Percentiles rank a stretch among this genome's conserved stretches.
These are phyloP conservation scores for Candida neerlandica DNA, from an alignment of 1,139 yeast species.

Conservation along the genomic window DNA sequence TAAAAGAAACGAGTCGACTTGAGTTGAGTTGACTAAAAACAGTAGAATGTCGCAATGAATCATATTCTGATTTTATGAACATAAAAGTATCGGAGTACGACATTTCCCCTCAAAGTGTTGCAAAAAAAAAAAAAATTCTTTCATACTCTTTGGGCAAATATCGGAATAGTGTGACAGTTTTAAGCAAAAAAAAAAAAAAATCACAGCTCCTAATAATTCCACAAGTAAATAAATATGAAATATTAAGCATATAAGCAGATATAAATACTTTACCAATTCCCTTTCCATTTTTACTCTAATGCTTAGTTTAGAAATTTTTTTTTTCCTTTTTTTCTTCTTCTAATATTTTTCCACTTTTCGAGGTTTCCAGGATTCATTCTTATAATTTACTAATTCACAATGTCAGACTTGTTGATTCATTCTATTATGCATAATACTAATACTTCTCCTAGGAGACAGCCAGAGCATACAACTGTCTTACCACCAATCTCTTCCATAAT, in stretches of 20 bases:
- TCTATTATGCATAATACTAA: conserved; percentile 32
- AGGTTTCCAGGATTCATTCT: neutral
- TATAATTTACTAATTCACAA: conserved; percentile 2
- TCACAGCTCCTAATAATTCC: neutral
- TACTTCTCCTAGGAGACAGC: neutral
- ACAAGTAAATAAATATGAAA: no score
- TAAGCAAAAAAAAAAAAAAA: neutral
- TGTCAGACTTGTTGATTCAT: conserved; percentile 33
- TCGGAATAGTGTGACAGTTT: conserved; percentile 4
- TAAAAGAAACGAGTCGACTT: no score
- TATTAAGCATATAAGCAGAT: no score
- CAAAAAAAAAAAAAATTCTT: neutral
- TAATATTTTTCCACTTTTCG: neutral
- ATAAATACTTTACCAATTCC: neutral
- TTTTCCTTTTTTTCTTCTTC: neutral
- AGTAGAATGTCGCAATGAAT: neutral
- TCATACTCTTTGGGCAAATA: neutral
- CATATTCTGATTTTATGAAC: neutral
- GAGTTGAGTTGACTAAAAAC: no score
- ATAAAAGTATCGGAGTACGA: neutral
- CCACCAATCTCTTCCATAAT: conserved; percentile 14
- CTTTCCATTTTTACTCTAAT: neutral
- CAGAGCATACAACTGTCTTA: conserved; percentile 7
- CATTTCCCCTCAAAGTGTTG: conserved; percentile 4
- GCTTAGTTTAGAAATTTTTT: neutral